These are phyloP conservation scores for Hypocreales sp. DNA, from an alignment of 2,329 filamentous ascomycete species.

Conservation along the genomic window DNA sequence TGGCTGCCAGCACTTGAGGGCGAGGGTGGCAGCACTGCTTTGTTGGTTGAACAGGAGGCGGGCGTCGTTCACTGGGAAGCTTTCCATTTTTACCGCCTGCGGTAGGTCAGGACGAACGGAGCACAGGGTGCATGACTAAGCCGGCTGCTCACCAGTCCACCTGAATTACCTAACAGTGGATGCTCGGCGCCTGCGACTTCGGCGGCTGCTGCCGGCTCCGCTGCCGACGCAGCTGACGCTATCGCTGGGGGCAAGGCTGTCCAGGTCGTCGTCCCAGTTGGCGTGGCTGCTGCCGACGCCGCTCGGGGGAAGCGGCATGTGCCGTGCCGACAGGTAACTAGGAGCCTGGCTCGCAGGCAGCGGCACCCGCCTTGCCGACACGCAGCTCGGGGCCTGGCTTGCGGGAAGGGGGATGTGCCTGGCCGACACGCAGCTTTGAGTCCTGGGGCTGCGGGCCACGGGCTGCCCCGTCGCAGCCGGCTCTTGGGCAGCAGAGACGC, in stretches of 20 bases:
- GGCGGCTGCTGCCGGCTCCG: conserved; percentile 9
- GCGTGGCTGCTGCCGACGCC: conserved; percentile 23
- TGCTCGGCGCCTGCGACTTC: conserved; percentile 7
- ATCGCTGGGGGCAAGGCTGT: conserved; percentile 42
- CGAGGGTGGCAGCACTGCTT: too few relatives aligned
- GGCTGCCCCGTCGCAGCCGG: background rate
- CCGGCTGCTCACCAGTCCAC: too few relatives aligned
- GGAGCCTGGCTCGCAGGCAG: conserved; percentile 7
- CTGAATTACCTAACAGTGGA: background rate
- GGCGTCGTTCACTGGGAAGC: too few relatives aligned
- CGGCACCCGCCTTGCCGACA: conserved; percentile 17
- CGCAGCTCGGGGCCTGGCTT: conserved; percentile 9
- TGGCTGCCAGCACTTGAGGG: too few relatives aligned
- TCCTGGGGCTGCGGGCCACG: background rate
- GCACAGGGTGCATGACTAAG: too few relatives aligned
- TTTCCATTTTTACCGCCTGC: too few relatives aligned
- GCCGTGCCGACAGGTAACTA: conserved; percentile 15
- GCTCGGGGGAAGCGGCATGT: conserved; percentile 25
- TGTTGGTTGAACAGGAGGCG: too few relatives aligned
- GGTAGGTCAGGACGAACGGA: too few relatives aligned
- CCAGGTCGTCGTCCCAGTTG: conserved; percentile 30
- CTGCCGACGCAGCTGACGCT: conserved; percentile 46
- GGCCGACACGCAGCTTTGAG: conserved; percentile 1
- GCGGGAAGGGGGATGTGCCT: conserved; percentile 1
- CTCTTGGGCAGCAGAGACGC: too few relatives aligned